phyloP scores from a whole-genome alignment of 805 yeast genomes.

The Saturnispora hagleri region DNA sequence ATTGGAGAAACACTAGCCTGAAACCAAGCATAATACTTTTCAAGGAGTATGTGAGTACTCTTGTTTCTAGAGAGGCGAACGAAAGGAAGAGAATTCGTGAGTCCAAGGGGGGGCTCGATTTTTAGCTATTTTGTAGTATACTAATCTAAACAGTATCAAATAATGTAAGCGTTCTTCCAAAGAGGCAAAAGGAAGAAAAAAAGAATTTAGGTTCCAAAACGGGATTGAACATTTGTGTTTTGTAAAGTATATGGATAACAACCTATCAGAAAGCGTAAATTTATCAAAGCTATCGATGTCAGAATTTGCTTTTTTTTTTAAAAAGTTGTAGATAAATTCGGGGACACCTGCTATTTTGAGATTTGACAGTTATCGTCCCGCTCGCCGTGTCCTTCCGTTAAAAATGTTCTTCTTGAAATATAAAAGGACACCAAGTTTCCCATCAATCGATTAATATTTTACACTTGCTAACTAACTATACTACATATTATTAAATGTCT shows the following conservation, averaged over 20 bases:
- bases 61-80: constrained; percentile 6
- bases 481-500: background rate
- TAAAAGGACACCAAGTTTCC: constrained; percentile 1
- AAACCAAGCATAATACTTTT: constrained; percentile 8
- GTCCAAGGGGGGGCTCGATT: background rate
- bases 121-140: background rate
- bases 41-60: constrained; percentile 1
- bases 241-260: too few species aligned
- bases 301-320: background rate
- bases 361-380: background rate
- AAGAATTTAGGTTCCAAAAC: too few species aligned
- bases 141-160: background rate
- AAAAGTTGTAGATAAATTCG: background rate
- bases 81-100: constrained; percentile 2
- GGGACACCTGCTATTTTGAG: constrained; percentile 4
- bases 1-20: constrained; percentile 58
- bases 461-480: background rate
- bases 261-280: background rate
- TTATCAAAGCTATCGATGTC: background rate
- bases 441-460: too few species aligned
- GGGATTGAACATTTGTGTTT: too few species aligned
- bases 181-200: too few species aligned
- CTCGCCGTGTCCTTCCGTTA: constrained; percentile 4
- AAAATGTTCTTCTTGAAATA: background rate
- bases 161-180: background rate